These are phyloP conservation scores for Suillus brevipes DNA, from an alignment of 768 basidiomycete species.

Conservation along the genomic window DNA sequence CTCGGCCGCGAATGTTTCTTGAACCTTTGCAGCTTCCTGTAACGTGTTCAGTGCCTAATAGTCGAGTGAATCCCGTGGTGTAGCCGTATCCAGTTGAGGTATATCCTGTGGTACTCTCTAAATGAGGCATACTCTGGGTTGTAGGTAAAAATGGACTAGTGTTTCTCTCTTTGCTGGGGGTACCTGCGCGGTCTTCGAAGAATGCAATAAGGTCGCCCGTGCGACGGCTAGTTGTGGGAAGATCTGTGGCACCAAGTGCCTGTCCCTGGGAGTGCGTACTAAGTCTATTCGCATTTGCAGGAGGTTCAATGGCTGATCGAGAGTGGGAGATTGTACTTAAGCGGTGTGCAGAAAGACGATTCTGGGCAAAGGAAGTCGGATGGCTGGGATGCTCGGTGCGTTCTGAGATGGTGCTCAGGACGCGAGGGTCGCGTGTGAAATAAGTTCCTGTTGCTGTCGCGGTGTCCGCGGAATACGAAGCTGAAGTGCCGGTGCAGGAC, in stretches of 20 bases:
- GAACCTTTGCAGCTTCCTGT: too few species aligned
- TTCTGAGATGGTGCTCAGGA: conserved; percentile 77
- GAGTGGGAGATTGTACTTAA: conserved; percentile 27
- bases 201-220: conserved; percentile 73
- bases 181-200: conserved; percentile 58
- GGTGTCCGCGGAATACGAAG: conserved; percentile 28
- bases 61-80: conserved; percentile 14
- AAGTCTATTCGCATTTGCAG: neutral
- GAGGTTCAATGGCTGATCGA: conserved; percentile 33
- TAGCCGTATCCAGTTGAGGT: conserved; percentile 37
- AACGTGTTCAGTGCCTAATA: too few species aligned
- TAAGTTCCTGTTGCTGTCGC: conserved; percentile 32
- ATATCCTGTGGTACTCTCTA: conserved; percentile 36
- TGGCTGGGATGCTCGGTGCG: conserved; percentile 70
- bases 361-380: conserved; percentile 42
- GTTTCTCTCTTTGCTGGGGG: conserved; percentile 45
- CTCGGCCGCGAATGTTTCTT: too few species aligned
- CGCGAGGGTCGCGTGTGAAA: conserved; percentile 43
- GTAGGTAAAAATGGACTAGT: conserved; percentile 34
- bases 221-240: conserved; percentile 52
- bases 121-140: conserved; percentile 42
- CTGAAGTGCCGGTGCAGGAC: conserved; percentile 34
- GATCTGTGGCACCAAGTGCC: conserved; percentile 24
- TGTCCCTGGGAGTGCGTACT: conserved; percentile 4
- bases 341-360: conserved; percentile 6